Evolutionary conservation across 1,284 basidiomycete species (phyloP).

Genomic region (Boletus albobrunnescens): DNA sequence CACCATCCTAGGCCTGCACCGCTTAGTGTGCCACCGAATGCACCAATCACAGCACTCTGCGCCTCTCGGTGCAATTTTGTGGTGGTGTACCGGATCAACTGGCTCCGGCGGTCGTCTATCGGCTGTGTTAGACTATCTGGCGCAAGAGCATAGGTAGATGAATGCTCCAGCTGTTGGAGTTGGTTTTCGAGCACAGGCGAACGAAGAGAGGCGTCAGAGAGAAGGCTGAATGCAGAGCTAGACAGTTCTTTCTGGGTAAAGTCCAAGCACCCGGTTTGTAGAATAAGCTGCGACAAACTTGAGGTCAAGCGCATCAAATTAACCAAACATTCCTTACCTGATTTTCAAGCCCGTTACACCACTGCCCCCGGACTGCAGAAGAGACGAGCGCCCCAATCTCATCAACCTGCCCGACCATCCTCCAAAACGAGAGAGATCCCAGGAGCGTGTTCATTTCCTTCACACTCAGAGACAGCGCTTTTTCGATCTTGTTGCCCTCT

Average conservation of each 20-base stretch:
- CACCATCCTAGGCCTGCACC: slow-evolving; percentile 47
- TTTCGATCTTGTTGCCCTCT: slow-evolving; percentile 41
- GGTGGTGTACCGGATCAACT: slow-evolving; percentile 59
- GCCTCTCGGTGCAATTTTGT: slow-evolving; percentile 63
- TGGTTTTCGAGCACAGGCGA: slow-evolving; percentile 69
- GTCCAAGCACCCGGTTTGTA: slow-evolving; percentile 67
- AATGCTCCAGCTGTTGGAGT: slow-evolving; percentile 52
- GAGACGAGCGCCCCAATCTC: slow-evolving; percentile 62
- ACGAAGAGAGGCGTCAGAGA: slow-evolving; percentile 41
- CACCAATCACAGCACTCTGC: slow-evolving; percentile 57
- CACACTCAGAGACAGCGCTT: slow-evolving; percentile 47
- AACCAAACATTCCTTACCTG: slow-evolving; percentile 43
- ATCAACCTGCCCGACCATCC: slow-evolving; percentile 64
- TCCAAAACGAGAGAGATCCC: slow-evolving; percentile 62
- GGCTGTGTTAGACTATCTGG: slow-evolving; percentile 53
- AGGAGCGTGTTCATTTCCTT: slow-evolving; percentile 52
- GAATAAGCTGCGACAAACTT: slow-evolving; percentile 51
- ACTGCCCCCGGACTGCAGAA: slow-evolving; percentile 49
- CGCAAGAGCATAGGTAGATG: slow-evolving; percentile 48
- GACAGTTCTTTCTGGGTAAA: slow-evolving; percentile 49
- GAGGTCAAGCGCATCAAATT: not conserved
- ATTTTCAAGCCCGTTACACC: slow-evolving; percentile 65
- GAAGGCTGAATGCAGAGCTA: slow-evolving; percentile 39
- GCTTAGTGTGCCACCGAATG: slow-evolving; percentile 44
- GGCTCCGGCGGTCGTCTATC: slow-evolving; percentile 51